These are phyloP conservation scores for Candida gorgasii DNA, from an alignment of 805 yeast species.

Conservation along the genomic window DNA sequence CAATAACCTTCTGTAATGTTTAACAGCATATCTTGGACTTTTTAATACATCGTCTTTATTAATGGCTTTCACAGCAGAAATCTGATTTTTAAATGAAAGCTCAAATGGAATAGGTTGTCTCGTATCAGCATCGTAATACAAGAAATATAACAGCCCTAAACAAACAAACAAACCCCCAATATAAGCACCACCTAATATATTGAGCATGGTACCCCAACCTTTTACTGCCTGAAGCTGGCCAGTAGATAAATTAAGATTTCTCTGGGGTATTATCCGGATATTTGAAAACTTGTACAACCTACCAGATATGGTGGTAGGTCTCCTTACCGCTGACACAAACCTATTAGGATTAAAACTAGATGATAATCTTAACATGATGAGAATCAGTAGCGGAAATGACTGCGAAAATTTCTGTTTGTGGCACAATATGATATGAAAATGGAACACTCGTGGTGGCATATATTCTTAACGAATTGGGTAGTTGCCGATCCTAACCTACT, in stretches of 20 bases:
- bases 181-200: slow-evolving; percentile 44
- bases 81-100: slow-evolving; percentile 31
- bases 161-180: slow-evolving; percentile 42
- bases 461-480: slow-evolving; percentile 28
- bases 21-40: slow-evolving; percentile 44
- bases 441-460: slow-evolving; percentile 11
- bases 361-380: neutral
- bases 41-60: slow-evolving; percentile 44
- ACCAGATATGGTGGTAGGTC: too few species aligned
- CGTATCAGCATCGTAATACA: slow-evolving; percentile 40
- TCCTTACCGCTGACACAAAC: too few species aligned
- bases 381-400: neutral
- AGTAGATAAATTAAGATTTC: slow-evolving; percentile 5
- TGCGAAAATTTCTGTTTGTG: neutral
- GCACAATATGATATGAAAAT: slow-evolving; percentile 2
- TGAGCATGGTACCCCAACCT: slow-evolving; percentile 34
- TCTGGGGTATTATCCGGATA: neutral
- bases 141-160: slow-evolving; percentile 37
- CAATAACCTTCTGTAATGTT: slow-evolving; percentile 41
- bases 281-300: too few species aligned
- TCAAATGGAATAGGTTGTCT: slow-evolving; percentile 44
- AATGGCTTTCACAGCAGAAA: slow-evolving; percentile 41
- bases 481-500: slow-evolving; percentile 26
- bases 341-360: too few species aligned
- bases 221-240: slow-evolving; percentile 7